Conservation (phyloP, 192 early-diverging fungal genomes). For the Mortierella alpina region DNA sequence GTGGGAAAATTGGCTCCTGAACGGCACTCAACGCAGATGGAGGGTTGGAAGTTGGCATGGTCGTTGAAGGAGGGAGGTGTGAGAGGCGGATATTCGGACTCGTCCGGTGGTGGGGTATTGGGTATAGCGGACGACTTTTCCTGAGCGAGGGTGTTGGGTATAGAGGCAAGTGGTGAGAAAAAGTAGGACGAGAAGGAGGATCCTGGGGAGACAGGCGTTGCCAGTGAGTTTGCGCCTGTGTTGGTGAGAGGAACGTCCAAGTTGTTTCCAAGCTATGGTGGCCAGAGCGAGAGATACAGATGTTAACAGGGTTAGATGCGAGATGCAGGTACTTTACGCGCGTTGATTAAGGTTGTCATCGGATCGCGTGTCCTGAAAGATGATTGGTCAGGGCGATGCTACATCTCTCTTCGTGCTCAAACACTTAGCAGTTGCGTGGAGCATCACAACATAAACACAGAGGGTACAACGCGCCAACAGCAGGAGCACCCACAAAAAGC, state of each 20-base stretch:
- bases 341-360: neutral
- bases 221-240: slow-evolving; percentile 17
- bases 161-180: slow-evolving; percentile 21
- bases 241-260: slow-evolving; percentile 28
- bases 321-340: neutral
- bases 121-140: slow-evolving; percentile 32
- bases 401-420: neutral
- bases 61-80: slow-evolving; percentile 41
- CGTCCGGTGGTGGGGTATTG: slow-evolving; percentile 44
- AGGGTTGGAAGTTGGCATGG: slow-evolving; percentile 31
- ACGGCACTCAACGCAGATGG: slow-evolving; percentile 45
- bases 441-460: too few relatives aligned
- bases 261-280: slow-evolving; percentile 44
- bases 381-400: slow-evolving; percentile 20
- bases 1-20: slow-evolving; percentile 27
- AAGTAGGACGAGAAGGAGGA: slow-evolving; percentile 42
- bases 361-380: slow-evolving; percentile 10
- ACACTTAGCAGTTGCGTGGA: neutral
- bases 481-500: too few relatives aligned
- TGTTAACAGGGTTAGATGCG: neutral
- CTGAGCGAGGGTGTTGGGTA: slow-evolving; percentile 20
- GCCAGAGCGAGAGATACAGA: neutral
- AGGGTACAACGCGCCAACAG: too few relatives aligned
- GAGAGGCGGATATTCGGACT: slow-evolving; percentile 34
- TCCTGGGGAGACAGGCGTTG: slow-evolving; percentile 36